Conservation (phyloP, 2,329 filamentous ascomycete genomes). For the Phyllosticta citribraziliensis region DNA sequence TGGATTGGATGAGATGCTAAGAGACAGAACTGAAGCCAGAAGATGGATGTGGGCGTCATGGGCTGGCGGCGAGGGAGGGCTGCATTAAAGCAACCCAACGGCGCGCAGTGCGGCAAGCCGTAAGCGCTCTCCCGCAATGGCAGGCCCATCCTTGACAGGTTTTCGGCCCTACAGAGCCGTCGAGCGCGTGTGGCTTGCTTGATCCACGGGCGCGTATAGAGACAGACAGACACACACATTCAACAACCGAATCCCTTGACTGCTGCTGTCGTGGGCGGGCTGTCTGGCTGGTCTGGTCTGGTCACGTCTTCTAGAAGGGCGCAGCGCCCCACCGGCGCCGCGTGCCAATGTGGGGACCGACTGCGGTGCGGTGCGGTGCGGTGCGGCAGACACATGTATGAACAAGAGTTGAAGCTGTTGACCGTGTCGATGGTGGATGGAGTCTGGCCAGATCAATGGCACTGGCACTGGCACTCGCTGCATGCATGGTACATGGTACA, state of each 20-base stretch:
- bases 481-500: too few relatives aligned
- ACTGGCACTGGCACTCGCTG: too few relatives aligned
- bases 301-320: neutral
- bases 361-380: too few relatives aligned
- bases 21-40: neutral
- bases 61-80: neutral
- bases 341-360: neutral
- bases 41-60: neutral
- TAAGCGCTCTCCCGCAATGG: neutral
- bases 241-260: neutral
- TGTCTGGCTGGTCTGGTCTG: too few relatives aligned
- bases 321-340: neutral
- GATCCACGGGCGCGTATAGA: neutral
- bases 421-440: too few relatives aligned
- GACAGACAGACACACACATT: too few relatives aligned
- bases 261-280: too few relatives aligned
- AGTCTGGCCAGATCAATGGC: too few relatives aligned
- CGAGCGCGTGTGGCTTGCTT: neutral
- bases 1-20: too few relatives aligned
- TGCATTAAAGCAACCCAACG: neutral
- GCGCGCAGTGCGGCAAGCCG: neutral
- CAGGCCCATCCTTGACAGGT: neutral
- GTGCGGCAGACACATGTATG: too few relatives aligned
- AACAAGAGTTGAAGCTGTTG: too few relatives aligned
- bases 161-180: neutral